A percentile compares a stretch with the other conserved stretches of the same genome.
phyloP scores from a whole-genome alignment of 1,284 basidiomycete species.

The Boletus semigastroideus region DNA sequence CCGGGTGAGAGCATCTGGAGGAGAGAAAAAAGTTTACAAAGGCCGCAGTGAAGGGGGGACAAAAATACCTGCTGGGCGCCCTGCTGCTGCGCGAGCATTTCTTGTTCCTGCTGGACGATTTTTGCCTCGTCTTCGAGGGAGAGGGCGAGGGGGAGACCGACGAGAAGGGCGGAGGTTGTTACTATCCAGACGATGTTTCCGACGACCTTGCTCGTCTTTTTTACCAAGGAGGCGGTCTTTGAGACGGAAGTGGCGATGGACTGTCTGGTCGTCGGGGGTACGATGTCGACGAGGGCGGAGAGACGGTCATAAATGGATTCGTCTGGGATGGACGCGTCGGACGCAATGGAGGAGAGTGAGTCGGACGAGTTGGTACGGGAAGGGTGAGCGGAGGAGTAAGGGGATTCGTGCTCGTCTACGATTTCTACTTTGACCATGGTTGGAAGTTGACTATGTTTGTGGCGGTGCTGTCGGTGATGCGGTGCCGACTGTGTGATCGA shows the following conservation, averaged over 20 bases:
- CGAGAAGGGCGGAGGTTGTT: conserved; percentile 90
- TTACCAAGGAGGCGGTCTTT: conserved; percentile 62
- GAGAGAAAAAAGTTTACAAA: conserved; percentile 15
- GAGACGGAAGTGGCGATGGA: conserved; percentile 63
- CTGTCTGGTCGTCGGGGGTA: conserved; percentile 87
- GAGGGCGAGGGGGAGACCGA: conserved; percentile 91
- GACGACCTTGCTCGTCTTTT: conserved; percentile 65
- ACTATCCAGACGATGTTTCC: conserved; percentile 94
- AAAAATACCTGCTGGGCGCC: conserved; percentile 82
- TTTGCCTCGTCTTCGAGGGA: conserved; percentile 95
- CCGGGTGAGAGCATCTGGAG: conserved; percentile 62
- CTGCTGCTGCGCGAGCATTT: conserved; percentile 90
- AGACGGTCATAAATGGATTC: conserved; percentile 92
- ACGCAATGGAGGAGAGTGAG: conserved; percentile 74
- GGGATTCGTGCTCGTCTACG: conserved; percentile 74
- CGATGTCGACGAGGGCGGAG: conserved; percentile 91
- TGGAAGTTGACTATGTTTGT: conserved; percentile 1
- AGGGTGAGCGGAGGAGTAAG: conserved; percentile 65
- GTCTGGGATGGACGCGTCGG: conserved; percentile 56
- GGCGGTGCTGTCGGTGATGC: conserved; percentile 27
- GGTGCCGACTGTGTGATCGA: conserved; percentile 28
- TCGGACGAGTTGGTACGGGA: conserved; percentile 66
- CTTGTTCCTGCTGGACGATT: conserved; percentile 92
- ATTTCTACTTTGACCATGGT: conserved; percentile 85
- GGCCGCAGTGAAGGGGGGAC: background rate